Evolutionary conservation across 176 grass and related monocot genomes (phyloP).

Genomic region (Oryza punctata): DNA sequence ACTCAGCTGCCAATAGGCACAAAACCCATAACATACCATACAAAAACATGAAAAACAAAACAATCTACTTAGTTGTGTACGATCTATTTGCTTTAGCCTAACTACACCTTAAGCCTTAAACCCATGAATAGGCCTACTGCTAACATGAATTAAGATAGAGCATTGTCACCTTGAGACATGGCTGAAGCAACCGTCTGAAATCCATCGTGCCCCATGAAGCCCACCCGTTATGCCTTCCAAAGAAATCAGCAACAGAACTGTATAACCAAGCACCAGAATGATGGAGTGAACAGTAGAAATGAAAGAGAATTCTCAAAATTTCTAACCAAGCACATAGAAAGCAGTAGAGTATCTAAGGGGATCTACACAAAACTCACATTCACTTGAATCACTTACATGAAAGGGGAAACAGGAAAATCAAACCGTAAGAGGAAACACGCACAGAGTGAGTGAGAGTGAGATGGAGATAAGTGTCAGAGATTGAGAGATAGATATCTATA

Average conservation of each 20-base stretch:
- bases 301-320: not conserved
- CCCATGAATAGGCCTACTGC: not conserved
- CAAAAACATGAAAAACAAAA: not conserved
- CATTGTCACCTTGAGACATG: slow-evolving; percentile 28
- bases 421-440: not conserved
- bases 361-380: not conserved
- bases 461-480: not conserved
- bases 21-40: not conserved
- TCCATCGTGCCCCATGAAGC: not conserved
- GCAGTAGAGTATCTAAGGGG: not conserved
- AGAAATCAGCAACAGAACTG: not conserved
- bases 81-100: not conserved
- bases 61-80: not conserved
- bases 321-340: not conserved
- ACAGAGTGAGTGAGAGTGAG: not conserved
- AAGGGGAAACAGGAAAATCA: not conserved
- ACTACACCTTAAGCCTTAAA: not conserved
- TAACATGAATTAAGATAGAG: not conserved
- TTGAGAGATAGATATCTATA: not conserved
- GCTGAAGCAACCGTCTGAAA: not conserved
- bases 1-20: not conserved
- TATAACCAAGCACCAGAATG: not conserved
- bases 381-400: not conserved
- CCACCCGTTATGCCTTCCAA: not conserved
- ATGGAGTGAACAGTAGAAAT: not conserved